Evolutionary conservation across 441 rosid species (phyloP), one percentile per base, ranked within the genome.

Genomic region (Oxalis stricta): DNA sequence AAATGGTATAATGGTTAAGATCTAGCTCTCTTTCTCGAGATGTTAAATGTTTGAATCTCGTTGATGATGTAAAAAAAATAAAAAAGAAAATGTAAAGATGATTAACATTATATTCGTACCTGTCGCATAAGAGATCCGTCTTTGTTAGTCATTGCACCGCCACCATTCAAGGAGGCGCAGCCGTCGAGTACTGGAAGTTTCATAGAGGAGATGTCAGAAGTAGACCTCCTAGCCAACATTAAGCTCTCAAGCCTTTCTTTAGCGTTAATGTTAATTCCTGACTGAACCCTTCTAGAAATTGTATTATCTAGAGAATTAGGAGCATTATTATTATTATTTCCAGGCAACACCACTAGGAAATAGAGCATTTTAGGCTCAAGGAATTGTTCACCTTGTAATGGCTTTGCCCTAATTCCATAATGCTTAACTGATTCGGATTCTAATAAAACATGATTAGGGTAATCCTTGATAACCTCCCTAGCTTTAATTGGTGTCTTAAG

Each of bases 401-500:
- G 91, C 65, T 74, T 81, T 7, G 99, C 91, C 48, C 91, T 67
- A 5, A 45, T 60, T 10, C 99, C 96, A 29, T 52, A 77, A 56
- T 86, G 94, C 72, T 83, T 86, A 3, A 86, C 92, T 0, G 79
- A 59, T 48, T 84, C 92, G 0, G 92, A 91, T 34, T 91, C 96
- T 19, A 91, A 40, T 58, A 91, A 43, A 31, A 79, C 93, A 18
- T 61, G 71, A 0, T 87, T 93, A 0, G 96, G 96, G 33, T 70
- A 55, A 42, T 77, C 80, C 41, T 65, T 68, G 2, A 77, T 49
- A 10, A 78, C 83, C 20, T 74, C 83, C 9, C 68, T 74, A 18
- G 89, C 95, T n/a, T 51, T 71, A 37, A 76, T 75, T n/a, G 99
- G 99, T 0, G 88, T 74, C 72, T 65, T 77, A 16, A 86, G 38